These are phyloP conservation scores for Ambrosiella cleistominuta DNA, from an alignment of 2,329 filamentous ascomycete genomes.

Conservation along the genomic window DNA sequence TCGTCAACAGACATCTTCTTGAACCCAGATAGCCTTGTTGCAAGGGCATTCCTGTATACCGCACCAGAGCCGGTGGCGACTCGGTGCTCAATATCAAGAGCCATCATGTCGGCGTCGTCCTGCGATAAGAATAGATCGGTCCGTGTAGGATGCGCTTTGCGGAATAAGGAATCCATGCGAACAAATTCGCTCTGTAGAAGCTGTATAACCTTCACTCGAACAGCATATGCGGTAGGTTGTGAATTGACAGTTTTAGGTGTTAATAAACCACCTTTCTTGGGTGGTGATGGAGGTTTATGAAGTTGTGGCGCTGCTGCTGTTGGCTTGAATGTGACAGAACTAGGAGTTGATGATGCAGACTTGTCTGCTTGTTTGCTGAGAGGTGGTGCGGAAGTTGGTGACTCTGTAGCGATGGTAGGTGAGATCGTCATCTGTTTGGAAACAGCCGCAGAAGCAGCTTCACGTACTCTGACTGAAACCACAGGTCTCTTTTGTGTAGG, in stretches of 20 bases:
- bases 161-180: conserved; percentile 7
- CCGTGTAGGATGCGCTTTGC: conserved; percentile 2
- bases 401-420: neutral
- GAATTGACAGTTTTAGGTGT: conserved; percentile 1
- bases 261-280: neutral
- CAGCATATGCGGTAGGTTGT: conserved; percentile 5
- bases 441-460: neutral
- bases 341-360: neutral
- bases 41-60: conserved; percentile 72
- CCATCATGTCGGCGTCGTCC: conserved; percentile 49
- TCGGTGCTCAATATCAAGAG: conserved; percentile 63
- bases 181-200: conserved; percentile 8
- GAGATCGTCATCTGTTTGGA: neutral
- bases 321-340: neutral
- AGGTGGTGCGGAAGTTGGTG: neutral
- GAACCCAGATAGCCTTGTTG: conserved; percentile 58
- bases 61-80: conserved; percentile 46
- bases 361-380: neutral
- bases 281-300: neutral
- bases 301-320: neutral
- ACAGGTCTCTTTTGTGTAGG: neutral
- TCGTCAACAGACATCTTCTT: conserved; percentile 55
- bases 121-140: conserved; percentile 36
- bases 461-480: neutral
- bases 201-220: conserved; percentile 10